These are phyloP conservation scores for Cytospora schulzeri DNA, from an alignment of 2,329 filamentous ascomycete genomes.

Conservation along the genomic window DNA sequence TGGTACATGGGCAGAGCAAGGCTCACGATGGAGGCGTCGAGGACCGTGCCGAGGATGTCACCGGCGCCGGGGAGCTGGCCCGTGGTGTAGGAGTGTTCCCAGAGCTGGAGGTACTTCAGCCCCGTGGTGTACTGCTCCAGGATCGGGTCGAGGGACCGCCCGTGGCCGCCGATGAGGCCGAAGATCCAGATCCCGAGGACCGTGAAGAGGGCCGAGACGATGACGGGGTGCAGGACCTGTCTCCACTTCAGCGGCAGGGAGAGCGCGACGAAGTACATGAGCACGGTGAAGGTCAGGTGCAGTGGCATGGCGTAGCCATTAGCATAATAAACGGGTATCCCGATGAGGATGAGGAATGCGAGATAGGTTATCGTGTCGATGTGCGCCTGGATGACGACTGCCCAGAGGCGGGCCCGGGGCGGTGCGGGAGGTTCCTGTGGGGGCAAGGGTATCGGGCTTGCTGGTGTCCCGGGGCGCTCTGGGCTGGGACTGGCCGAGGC, in stretches of 20 bases:
- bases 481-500: conserved; percentile 26
- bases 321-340: conserved; percentile 57
- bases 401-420: conserved; percentile 53
- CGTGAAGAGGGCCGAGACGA: conserved; percentile 56
- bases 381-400: conserved; percentile 46
- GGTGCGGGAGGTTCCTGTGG: conserved; percentile 46
- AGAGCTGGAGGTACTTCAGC: conserved; percentile 55
- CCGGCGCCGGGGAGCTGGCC: conserved; percentile 53
- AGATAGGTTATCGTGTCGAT: conserved; percentile 50
- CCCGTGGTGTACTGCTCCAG: conserved; percentile 54
- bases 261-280: conserved; percentile 54
- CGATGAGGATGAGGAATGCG: conserved; percentile 50
- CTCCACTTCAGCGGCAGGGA: conserved; percentile 51
- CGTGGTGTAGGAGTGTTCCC: conserved; percentile 39
- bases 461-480: conserved; percentile 30
- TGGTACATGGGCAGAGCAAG: conserved; percentile 64
- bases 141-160: conserved; percentile 41
- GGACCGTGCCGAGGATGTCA: conserved; percentile 55
- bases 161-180: conserved; percentile 44
- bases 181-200: conserved; percentile 57
- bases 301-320: conserved; percentile 54
- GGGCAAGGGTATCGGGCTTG: conserved; percentile 32
- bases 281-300: conserved; percentile 50
- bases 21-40: conserved; percentile 61
- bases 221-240: conserved; percentile 59